Evolutionary conservation across 2,329 filamentous ascomycete genomes (phyloP).

Genomic region (Elsinoe necatrix): DNA sequence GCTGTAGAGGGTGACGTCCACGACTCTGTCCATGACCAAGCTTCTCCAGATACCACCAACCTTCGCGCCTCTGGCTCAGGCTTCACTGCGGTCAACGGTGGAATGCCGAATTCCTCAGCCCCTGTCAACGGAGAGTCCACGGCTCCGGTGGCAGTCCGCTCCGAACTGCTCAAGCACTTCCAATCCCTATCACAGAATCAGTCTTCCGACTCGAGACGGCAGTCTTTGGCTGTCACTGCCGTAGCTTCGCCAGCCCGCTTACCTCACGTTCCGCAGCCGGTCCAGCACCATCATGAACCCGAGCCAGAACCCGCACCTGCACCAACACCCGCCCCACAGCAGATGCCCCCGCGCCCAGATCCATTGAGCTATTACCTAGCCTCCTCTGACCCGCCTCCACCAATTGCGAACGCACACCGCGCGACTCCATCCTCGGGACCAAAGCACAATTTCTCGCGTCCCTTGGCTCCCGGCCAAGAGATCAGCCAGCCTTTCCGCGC

Average conservation of each 20-base stretch:
- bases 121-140: constrained; percentile 24
- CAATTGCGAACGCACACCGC: background rate
- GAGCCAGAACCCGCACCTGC: background rate
- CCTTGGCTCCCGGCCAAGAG: constrained; percentile 29
- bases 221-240: constrained; percentile 18
- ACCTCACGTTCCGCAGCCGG: background rate
- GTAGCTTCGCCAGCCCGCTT: constrained; percentile 5
- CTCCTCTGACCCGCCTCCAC: background rate
- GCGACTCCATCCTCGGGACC: background rate
- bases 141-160: constrained; percentile 46
- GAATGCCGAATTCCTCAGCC: background rate
- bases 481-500: constrained; percentile 30
- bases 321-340: background rate
- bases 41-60: constrained; percentile 9
- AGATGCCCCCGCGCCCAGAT: background rate
- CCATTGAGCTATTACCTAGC: constrained; percentile 7
- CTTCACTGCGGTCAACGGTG: constrained; percentile 52
- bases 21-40: constrained; percentile 20
- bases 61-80: constrained; percentile 27
- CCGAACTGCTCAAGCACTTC: constrained; percentile 56
- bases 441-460: constrained; percentile 33
- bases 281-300: constrained; percentile 7
- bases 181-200: constrained; percentile 50
- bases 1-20: constrained; percentile 23
- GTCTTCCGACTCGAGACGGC: constrained; percentile 23